Evolutionary conservation across 2,329 filamentous ascomycete genomes (phyloP).

Genomic region (Pyrenophora seminiperda): DNA sequence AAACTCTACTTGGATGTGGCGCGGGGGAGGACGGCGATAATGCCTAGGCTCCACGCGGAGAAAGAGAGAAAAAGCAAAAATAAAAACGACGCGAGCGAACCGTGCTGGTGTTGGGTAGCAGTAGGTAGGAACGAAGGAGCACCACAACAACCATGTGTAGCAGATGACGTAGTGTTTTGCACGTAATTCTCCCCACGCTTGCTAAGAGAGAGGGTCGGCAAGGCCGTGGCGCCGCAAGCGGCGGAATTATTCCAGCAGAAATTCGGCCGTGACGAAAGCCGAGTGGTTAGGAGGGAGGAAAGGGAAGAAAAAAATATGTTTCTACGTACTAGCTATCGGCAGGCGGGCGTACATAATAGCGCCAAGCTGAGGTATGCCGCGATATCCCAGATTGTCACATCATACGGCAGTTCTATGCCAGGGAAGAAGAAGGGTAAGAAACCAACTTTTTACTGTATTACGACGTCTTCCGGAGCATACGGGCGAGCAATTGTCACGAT

Average conservation of each 20-base stretch:
- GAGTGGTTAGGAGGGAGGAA: conserved; percentile 14
- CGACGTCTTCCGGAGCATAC: not conserved
- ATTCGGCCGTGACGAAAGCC: conserved; percentile 6
- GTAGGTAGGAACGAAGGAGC: too few species aligned
- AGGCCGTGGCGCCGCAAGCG: conserved; percentile 3
- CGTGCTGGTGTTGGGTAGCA: too few species aligned
- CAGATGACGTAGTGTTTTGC: conserved; percentile 2
- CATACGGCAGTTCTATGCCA: conserved; percentile 12
- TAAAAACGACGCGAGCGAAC: too few species aligned
- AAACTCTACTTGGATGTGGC: not conserved
- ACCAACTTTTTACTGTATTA: too few species aligned
- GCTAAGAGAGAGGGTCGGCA: not conserved
- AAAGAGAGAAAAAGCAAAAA: too few species aligned
- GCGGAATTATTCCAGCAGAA: conserved; percentile 4
- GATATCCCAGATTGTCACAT: conserved; percentile 16
- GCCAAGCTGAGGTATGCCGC: conserved; percentile 16
- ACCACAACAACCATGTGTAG: too few species aligned
- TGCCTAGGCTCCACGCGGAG: not conserved
- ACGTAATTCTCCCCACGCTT: not conserved
- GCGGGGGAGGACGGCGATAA: not conserved
- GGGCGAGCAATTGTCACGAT: conserved; percentile 13
- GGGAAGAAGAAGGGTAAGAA: not conserved
- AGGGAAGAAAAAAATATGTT: conserved; percentile 4
- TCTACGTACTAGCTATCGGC: conserved; percentile 7
- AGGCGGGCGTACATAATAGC: conserved; percentile 5